A percentile compares a stretch with the other conserved stretches of the same genome.
Conservation (phyloP, 2,329 filamentous ascomycete genomes). For the Zopfia rhizophila region DNA sequence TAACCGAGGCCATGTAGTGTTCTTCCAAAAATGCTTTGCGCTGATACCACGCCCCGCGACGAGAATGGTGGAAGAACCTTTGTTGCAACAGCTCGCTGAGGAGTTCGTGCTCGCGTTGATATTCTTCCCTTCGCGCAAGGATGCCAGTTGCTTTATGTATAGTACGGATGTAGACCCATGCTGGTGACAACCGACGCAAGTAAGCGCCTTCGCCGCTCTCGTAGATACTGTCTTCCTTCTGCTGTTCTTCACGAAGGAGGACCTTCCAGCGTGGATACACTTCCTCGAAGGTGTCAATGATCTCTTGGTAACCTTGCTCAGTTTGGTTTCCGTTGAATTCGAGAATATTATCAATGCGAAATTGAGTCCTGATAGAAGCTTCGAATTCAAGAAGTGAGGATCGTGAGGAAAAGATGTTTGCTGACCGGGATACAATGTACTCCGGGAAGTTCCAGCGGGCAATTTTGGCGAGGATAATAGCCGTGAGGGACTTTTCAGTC, state of each 20-base stretch:
- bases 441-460: slow-evolving; percentile 83
- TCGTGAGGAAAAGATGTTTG: slow-evolving; percentile 82
- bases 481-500: slow-evolving; percentile 92
- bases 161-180: slow-evolving; percentile 88
- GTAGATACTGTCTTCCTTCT: slow-evolving; percentile 77
- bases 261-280: slow-evolving; percentile 79
- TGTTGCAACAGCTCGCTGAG: slow-evolving; percentile 79
- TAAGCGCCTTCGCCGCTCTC: slow-evolving; percentile 85
- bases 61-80: slow-evolving; percentile 79
- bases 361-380: slow-evolving; percentile 79
- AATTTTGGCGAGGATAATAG: slow-evolving; percentile 88
- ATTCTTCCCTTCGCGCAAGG: slow-evolving; percentile 81
- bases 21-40: slow-evolving; percentile 90
- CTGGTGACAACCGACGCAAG: slow-evolving; percentile 83
- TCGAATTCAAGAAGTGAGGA: slow-evolving; percentile 83
- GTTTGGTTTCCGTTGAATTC: slow-evolving; percentile 76
- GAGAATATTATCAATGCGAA: slow-evolving; percentile 78
- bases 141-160: slow-evolving; percentile 83
- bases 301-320: slow-evolving; percentile 69
- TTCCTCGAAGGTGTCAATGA: slow-evolving; percentile 75
- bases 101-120: slow-evolving; percentile 76
- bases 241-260: slow-evolving; percentile 75
- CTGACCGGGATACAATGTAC: slow-evolving; percentile 85
- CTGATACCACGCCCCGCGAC: slow-evolving; percentile 90
- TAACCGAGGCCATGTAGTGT: slow-evolving; percentile 92